These are phyloP conservation scores for Venturia nashicola DNA, from an alignment of 2,329 filamentous ascomycete genomes.

Conservation along the genomic window DNA sequence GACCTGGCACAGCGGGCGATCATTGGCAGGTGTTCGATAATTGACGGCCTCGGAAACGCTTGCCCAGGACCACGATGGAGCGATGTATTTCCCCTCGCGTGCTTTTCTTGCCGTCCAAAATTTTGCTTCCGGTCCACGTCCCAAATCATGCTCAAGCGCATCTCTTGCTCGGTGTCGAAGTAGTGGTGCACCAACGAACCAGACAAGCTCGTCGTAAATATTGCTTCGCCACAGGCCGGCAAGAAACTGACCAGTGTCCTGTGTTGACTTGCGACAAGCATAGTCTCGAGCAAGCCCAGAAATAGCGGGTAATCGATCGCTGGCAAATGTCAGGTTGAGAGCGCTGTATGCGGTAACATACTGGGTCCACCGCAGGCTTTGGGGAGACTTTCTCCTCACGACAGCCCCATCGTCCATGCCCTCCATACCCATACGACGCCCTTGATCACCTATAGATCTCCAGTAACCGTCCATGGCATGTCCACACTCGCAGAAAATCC, in stretches of 20 bases:
- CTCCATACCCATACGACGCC: neutral
- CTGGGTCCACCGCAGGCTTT: neutral
- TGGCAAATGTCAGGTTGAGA: neutral
- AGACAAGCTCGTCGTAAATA: neutral
- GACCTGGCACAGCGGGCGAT: neutral
- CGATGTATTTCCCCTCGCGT: neutral
- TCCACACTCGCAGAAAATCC: neutral
- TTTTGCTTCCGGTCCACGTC: neutral
- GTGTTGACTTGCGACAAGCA: neutral
- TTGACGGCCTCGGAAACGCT: slow-evolving; percentile 3
- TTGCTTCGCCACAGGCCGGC: slow-evolving; percentile 3
- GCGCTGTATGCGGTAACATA: neutral
- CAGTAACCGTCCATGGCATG: neutral
- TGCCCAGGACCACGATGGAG: slow-evolving; percentile 10
- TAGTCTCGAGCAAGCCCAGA: slow-evolving; percentile 3
- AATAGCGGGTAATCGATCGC: neutral
- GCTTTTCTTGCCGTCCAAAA: neutral
- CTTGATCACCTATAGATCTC: neutral
- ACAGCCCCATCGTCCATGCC: neutral
- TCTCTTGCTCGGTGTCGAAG: neutral
- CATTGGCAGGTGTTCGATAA: neutral
- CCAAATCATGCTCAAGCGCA: too few relatives aligned
- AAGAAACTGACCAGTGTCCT: neutral
- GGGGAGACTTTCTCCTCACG: neutral
- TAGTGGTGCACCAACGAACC: neutral